These are phyloP conservation scores for Ophiocordyceps australis DNA, from an alignment of 2,329 filamentous ascomycete genomes.

Conservation along the genomic window DNA sequence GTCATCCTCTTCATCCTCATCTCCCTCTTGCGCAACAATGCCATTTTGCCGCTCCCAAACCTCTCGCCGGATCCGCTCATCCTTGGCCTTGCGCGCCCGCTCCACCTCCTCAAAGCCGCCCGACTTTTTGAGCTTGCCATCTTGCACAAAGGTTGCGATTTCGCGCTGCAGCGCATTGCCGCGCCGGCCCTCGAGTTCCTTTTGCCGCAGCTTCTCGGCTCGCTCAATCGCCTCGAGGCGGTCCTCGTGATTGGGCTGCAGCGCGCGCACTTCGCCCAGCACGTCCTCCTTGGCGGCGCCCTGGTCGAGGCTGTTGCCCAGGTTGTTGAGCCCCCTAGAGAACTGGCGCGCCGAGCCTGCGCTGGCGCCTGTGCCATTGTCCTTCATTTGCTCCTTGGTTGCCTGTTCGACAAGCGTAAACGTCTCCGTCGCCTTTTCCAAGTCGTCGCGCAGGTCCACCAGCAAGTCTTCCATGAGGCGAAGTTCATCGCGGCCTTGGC, in stretches of 20 bases:
- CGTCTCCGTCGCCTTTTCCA: constrained; percentile 86
- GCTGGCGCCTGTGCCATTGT: constrained; percentile 33
- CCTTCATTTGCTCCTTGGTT: constrained; percentile 92
- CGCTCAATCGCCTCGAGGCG: constrained; percentile 89
- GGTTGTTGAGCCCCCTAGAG: constrained; percentile 32
- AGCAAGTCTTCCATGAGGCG: constrained; percentile 93
- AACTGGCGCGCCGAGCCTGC: constrained; percentile 35
- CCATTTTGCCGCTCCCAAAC: constrained; percentile 53
- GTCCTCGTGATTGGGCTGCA: constrained; percentile 88
- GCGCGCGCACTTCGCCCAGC: constrained; percentile 77
- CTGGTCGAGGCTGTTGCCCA: constrained; percentile 45
- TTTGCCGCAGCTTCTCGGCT: constrained; percentile 81
- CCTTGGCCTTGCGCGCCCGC: constrained; percentile 63
- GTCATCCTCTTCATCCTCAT: constrained; percentile 17
- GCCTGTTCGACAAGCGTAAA: constrained; percentile 93
- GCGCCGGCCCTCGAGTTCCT: constrained; percentile 62
- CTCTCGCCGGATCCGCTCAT: constrained; percentile 71
- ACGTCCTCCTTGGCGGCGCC: constrained; percentile 77
- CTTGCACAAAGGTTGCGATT: constrained; percentile 66
- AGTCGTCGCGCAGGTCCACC: constrained; percentile 79
- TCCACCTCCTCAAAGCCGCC: constrained; percentile 92
- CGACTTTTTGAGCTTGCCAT: constrained; percentile 88
- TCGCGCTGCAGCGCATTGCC: constrained; percentile 72
- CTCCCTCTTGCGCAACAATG: constrained; percentile 22
- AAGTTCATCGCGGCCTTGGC: constrained; percentile 85